Evolutionary conservation across 73 alveolate species (phyloP).

Genomic region (Tetrahymena thermophila): DNA sequence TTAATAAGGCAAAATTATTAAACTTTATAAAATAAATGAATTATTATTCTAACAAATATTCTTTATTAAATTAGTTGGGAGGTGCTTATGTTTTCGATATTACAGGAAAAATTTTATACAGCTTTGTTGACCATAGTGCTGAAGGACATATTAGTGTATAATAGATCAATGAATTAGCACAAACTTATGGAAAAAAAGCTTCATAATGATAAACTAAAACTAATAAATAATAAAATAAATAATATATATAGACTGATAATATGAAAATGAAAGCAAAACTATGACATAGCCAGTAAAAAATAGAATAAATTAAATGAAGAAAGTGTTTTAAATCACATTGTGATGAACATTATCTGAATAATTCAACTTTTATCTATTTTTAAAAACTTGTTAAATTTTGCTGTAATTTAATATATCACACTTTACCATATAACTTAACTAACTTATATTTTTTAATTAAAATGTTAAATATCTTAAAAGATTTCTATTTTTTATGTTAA

Average conservation of each 20-base stretch:
- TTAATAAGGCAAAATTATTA: background rate
- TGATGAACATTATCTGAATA: background rate
- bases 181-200: background rate
- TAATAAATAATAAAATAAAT: too few relatives aligned
- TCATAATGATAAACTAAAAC: background rate
- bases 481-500: too few relatives aligned
- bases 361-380: background rate
- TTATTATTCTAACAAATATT: background rate
- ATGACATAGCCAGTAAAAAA: background rate
- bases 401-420: background rate
- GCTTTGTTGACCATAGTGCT: background rate
- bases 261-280: background rate
- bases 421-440: too few relatives aligned
- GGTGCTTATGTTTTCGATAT: background rate
- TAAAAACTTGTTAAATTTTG: background rate
- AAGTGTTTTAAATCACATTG: background rate
- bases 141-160: background rate
- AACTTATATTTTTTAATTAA: background rate
- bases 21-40: background rate
- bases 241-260: too few relatives aligned
- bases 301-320: background rate
- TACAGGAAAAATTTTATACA: background rate
- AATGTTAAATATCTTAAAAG: too few relatives aligned
- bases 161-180: background rate
- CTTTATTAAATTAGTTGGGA: background rate